A percentile compares a stretch with the other conserved stretches of the same genome.
phyloP scores from a whole-genome alignment of 1,284 basidiomycete genomes.

The Trametes hirsuta region DNA sequence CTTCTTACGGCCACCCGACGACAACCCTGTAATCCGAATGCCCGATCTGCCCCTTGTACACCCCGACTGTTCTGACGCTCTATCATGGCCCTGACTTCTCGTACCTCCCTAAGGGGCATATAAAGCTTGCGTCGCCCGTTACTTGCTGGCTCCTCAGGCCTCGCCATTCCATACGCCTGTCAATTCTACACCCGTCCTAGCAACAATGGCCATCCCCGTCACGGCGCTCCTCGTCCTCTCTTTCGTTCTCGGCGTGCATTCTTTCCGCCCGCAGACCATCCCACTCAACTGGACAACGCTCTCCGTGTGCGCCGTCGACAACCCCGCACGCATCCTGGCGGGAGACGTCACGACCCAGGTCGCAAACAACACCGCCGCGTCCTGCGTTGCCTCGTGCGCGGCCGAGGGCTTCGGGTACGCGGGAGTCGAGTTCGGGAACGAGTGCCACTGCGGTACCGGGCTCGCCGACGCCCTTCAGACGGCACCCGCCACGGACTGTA shows the following conservation, averaged over 20 bases:
- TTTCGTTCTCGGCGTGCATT: conserved; percentile 2
- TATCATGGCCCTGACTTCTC: conserved; percentile 1
- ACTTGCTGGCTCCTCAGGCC: neutral
- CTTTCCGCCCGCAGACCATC: conserved; percentile 10
- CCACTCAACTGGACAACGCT: conserved; percentile 25
- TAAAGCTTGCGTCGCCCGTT: neutral
- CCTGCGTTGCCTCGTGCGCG: conserved; percentile 25
- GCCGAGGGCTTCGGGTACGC: conserved; percentile 27
- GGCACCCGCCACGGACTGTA: conserved; percentile 24
- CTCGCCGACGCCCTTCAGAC: conserved; percentile 14
- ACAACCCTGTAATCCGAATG: neutral
- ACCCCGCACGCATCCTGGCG: conserved; percentile 26
- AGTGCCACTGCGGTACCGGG: conserved; percentile 32
- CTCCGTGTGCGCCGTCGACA: conserved; percentile 27
- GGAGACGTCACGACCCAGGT: conserved; percentile 21
- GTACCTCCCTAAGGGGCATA: conserved; percentile 5
- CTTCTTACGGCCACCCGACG: neutral
- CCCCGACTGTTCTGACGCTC: neutral
- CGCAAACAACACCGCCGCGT: conserved; percentile 22
- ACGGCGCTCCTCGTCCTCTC: conserved; percentile 7
- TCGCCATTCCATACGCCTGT: neutral
- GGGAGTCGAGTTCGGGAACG: conserved; percentile 31
- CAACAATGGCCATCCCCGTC: neutral
- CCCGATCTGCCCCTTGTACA: neutral
- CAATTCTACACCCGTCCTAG: neutral